Evolutionary conservation across 371 early-diverging fungal genomes (phyloP).

Genomic region (Apophysomyces sp.): DNA sequence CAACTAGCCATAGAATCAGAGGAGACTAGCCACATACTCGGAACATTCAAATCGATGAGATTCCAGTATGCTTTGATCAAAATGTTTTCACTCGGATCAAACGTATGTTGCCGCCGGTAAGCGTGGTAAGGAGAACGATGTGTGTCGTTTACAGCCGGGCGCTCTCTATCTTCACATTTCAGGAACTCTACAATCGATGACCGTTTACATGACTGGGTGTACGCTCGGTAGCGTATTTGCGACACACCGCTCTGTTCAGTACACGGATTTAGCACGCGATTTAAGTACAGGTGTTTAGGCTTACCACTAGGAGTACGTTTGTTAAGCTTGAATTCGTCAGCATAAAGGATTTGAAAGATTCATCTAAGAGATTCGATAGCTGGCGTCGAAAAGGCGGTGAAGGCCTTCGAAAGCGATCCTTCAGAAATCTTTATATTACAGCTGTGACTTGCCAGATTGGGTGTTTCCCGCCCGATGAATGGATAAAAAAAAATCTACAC

Average conservation of each 20-base stretch:
- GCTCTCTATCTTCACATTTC: constrained; percentile 10
- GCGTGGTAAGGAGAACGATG: constrained; percentile 1
- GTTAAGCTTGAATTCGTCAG: constrained; percentile 51
- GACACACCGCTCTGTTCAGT: constrained; percentile 43
- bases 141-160: not conserved
- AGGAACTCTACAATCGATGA: constrained; percentile 17
- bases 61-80: constrained; percentile 32
- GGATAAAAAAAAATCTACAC: too few species aligned
- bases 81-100: constrained; percentile 8
- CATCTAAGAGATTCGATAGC: constrained; percentile 4
- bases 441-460: too few species aligned
- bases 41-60: constrained; percentile 29
- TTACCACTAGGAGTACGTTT: constrained; percentile 53
- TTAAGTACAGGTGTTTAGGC: not conserved
- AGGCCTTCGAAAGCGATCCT: not conserved
- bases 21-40: constrained; percentile 31
- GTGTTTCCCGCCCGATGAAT: too few species aligned
- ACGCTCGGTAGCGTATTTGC: constrained; percentile 49
- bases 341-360: constrained; percentile 25
- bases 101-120: constrained; percentile 6
- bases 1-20: not conserved
- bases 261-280: not conserved
- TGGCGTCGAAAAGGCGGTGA: not conserved
- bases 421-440: too few species aligned
- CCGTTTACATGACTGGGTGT: constrained; percentile 28